Base-by-base conservation (phyloP, 164 flowering plant genomes). In the Paratinospora sagittata region DNA sequence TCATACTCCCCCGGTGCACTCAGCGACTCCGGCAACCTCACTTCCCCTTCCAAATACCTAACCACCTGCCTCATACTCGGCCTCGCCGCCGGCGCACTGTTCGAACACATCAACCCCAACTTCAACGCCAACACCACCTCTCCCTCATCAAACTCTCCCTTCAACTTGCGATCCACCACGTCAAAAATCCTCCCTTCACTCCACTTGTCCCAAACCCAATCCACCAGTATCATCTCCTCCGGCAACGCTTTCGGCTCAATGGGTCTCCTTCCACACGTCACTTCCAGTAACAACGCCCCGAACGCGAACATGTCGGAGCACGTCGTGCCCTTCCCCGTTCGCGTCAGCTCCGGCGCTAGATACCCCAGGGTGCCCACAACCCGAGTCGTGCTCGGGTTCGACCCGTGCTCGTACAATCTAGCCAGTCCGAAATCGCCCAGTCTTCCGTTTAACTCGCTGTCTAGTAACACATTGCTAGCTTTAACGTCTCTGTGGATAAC, bases 311-410 rank as follows among this genome's bases (percentile, higher is more conserved):
- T 89, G 58, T 89, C 91, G 0, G 88, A 78, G 64, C 80, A 64
- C 26, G 86, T 71, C 0, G 80, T 82, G 7, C 86, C 80, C 78
- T 84, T 84, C 4, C 90, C 93, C 23, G 89, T 84, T 12, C 85
- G 72, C 0, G 88, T 76, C 57, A 84, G 67, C 81, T 89, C 91
- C 21, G 93, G 93, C 30, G 93, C 93, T 1, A 89, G 75, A 58
- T 89, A 87, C 0, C 93, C 93, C 33, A 86, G 47, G 0, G 93
- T 89, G n/a, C 93, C 93, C 8, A 85, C 91, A 0, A 89, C 86
- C 33, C 81, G 71, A 1, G 90, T 87, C 0, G 93, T 87, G 34
- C 73, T 62, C 1, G 90, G 87, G 66, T 85, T 84, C 11, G 87
- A 61, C 3, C 87, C 93, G 57, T 83, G 93, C 63, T 89, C 88